Evolutionary conservation across 768 basidiomycete species (phyloP), one percentile per base, ranked within the genome.

Genomic region (Galerina sulciceps): DNA sequence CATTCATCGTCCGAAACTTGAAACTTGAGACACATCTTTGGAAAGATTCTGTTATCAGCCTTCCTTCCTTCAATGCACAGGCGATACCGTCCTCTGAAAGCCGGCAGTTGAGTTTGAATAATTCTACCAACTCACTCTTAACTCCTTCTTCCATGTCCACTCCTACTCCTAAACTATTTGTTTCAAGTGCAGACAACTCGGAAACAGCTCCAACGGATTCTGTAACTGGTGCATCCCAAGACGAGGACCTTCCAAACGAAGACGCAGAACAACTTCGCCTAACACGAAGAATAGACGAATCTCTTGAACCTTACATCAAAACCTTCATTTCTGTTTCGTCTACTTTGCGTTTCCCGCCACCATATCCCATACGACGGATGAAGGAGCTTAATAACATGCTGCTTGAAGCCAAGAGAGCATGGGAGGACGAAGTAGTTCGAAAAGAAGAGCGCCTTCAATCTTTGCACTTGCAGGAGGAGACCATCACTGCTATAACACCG

Each of bases 311-410:
- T 1, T 99, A 97, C 70, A 77, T 81, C 64, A 86, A 79, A 60
- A 95, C 92, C 1, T 94, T 94, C 67, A 91, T 98, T 31, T 99
- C 97, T 1, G 92, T 94, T 42, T 98, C 96, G 2, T 91, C 96
- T 0, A 94, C 95, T 0, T 77, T 98, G 46, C 86, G 93, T 4
- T 97, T 97, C 70, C 92, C 89, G 13, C 94, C 96, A 20, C 97
- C 97, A 4, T 89, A 93, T 68, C 90, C 95, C 6, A 84, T 99
- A 40, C 79, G 84, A 2, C 83, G 84, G 45, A 97, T 99, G 94
- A 90, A 91, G 66, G 89, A 92, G 64, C 77, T 98, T 6, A 95
- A 99, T 65, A 84, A 88, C 20, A 81, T 88, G 55, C 81, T 96
- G n/a, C 76, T 81, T 35, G 78, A 79, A 26, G 83, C 88, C 14